Evolutionary conservation across 768 basidiomycete genomes (phyloP).

Genomic region (Collybia sordida): DNA sequence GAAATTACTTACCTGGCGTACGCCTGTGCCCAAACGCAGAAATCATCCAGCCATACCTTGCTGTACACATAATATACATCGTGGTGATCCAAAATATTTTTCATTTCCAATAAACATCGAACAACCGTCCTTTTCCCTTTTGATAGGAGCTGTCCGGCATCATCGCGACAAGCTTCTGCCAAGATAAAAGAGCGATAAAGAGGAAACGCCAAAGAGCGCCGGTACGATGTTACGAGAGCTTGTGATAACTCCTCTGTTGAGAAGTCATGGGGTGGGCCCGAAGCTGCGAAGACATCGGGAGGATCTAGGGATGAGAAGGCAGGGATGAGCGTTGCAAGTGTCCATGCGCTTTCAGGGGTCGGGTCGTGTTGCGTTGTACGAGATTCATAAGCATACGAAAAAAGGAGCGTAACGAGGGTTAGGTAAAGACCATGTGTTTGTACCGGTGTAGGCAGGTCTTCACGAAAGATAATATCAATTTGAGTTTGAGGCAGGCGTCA

Average conservation of each 20-base stretch:
- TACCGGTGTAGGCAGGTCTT: constrained; percentile 58
- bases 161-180: constrained; percentile 64
- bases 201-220: constrained; percentile 75
- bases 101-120: constrained; percentile 71
- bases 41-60: constrained; percentile 85
- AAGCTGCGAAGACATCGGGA: constrained; percentile 32
- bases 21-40: constrained; percentile 77
- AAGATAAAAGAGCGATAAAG: constrained; percentile 77
- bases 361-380: constrained; percentile 77
- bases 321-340: constrained; percentile 68
- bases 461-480: constrained; percentile 1
- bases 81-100: constrained; percentile 73
- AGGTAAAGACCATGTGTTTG: constrained; percentile 68
- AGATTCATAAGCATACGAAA: constrained; percentile 79
- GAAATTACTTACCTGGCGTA: constrained; percentile 58
- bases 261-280: constrained; percentile 26
- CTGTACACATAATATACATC: constrained; percentile 89
- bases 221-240: constrained; percentile 62
- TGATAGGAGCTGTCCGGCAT: constrained; percentile 57
- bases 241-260: constrained; percentile 45
- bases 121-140: constrained; percentile 62
- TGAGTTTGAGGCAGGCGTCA: neutral
- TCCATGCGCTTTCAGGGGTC: constrained; percentile 91
- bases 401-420: constrained; percentile 68
- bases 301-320: constrained; percentile 84